These are phyloP conservation scores for Boletus sensibilis DNA, from an alignment of 768 basidiomycete genomes.

Conservation along the genomic window DNA sequence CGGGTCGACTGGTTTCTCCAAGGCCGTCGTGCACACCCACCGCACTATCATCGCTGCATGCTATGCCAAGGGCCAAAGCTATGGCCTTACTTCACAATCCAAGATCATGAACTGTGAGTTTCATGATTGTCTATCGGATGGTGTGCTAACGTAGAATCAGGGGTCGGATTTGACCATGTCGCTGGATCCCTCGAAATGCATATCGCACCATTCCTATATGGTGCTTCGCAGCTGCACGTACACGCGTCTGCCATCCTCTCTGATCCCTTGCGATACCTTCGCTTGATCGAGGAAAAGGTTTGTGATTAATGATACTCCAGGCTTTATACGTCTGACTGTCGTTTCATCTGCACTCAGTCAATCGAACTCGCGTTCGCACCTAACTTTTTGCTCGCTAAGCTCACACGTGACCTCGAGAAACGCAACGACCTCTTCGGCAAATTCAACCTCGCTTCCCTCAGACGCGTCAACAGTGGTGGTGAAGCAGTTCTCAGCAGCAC, in stretches of 20 bases:
- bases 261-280: conserved; percentile 23
- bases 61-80: conserved; percentile 34
- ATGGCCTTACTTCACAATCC: conserved; percentile 34
- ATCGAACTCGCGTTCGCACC: conserved; percentile 37
- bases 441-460: conserved; percentile 36
- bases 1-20: conserved; percentile 46
- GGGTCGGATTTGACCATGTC: conserved; percentile 48
- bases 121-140: not conserved
- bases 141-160: conserved; percentile 14
- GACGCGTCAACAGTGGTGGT: conserved; percentile 42
- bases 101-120: conserved; percentile 42
- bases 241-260: conserved; percentile 27
- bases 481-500: conserved; percentile 41
- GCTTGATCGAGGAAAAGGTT: conserved; percentile 38
- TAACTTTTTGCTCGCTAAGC: conserved; percentile 43
- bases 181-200: conserved; percentile 45
- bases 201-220: conserved; percentile 36
- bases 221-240: conserved; percentile 26
- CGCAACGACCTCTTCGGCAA: conserved; percentile 24
- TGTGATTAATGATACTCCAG: conserved; percentile 14
- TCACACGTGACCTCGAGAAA: conserved; percentile 34
- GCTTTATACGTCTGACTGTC: not conserved
- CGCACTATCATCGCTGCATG: conserved; percentile 37
- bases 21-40: conserved; percentile 42
- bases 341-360: conserved; percentile 19